Base-by-base conservation (phyloP, 2,329 filamentous ascomycete species). In the Hirsutella minnesotensis region DNA sequence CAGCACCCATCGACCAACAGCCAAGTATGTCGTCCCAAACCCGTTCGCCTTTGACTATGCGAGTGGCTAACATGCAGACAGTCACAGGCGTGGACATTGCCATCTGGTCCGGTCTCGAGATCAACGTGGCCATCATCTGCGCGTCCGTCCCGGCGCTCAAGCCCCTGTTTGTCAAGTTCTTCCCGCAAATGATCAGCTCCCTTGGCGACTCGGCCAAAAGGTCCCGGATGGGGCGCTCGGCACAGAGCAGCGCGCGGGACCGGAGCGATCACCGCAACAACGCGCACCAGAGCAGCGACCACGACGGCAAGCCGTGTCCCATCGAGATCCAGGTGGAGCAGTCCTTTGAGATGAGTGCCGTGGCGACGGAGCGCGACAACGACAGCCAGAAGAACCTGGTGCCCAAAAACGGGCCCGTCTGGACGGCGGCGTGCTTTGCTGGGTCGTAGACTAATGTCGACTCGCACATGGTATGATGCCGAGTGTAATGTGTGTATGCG, bases 101-200 rank as follows among this genome's bases (percentile, higher is more conserved):
- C 7, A 41, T 56, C 39, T 60, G 58, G 57, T 56, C 56, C 4
- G 49, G 49, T 16, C 52, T 63, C 37, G 58, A 63, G 43, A 54
- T 58, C 43, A 60, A 61, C 44, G 50, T 58, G 13, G 57, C 54
- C 29, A 60, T 63, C 13, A 52, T 58, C 18, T 62, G 59, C 41
- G 54, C 60, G 22, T 64, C 54, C 5, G 51, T 61, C 0, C 58
- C 60, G 0, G 54, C 58, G 1, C 46, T 64, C 3, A 61, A 62
- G 34, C 58, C 61, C 1, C 49, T 56, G 12, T 52, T 58, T 18
- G 49, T 52, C 24, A 54, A 54, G 22, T 39, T 49, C 39, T 51
- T 55, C 40, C 54, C 55, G 9, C 38, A 45, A 19, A 43, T 56
- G 22, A 41, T 47, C 38, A 38, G 39, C 24, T 47, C 45, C 22